These are phyloP conservation scores for Boletus sp. DNA, from an alignment of 768 basidiomycete genomes.

Conservation along the genomic window DNA sequence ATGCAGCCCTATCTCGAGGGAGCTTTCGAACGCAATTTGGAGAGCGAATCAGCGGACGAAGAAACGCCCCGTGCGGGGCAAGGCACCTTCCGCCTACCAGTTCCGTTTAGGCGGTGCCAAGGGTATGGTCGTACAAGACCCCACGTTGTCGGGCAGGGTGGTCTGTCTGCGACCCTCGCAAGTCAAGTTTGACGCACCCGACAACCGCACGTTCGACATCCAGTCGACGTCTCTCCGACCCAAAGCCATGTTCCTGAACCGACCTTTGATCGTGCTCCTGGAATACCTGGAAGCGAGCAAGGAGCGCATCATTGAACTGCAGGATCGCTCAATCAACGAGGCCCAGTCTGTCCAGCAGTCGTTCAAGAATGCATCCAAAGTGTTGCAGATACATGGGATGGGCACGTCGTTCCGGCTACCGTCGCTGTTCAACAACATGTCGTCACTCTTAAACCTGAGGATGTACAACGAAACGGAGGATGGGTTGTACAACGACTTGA, in stretches of 20 bases:
- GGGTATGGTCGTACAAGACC: slow-evolving; percentile 46
- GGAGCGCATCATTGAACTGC: slow-evolving; percentile 36
- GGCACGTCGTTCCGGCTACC: slow-evolving; percentile 45
- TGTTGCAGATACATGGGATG: slow-evolving; percentile 43
- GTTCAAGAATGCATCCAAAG: slow-evolving; percentile 34
- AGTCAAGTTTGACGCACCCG: slow-evolving; percentile 43
- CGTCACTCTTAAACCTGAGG: slow-evolving; percentile 30
- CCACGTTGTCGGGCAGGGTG: slow-evolving; percentile 32
- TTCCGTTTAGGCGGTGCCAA: slow-evolving; percentile 46
- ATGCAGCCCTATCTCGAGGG: slow-evolving; percentile 43
- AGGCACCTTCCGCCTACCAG: slow-evolving; percentile 41
- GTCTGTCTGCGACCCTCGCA: slow-evolving; percentile 44
- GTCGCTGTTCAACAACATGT: slow-evolving; percentile 39
- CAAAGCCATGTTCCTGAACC: slow-evolving; percentile 42
- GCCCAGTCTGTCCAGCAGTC: slow-evolving; percentile 34
- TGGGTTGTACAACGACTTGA: slow-evolving; percentile 33
- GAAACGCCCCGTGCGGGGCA: slow-evolving; percentile 15
- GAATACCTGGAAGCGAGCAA: slow-evolving; percentile 41
- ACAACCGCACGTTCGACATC: slow-evolving; percentile 43
- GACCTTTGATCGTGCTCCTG: slow-evolving; percentile 47
- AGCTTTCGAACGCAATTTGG: slow-evolving; percentile 37
- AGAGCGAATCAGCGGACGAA: slow-evolving; percentile 31
- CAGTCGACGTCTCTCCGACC: slow-evolving; percentile 44
- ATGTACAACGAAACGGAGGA: slow-evolving; percentile 12
- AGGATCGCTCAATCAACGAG: slow-evolving; percentile 36